Base-by-base conservation (phyloP, 805 yeast genomes). In the Grigorovia humatica region DNA sequence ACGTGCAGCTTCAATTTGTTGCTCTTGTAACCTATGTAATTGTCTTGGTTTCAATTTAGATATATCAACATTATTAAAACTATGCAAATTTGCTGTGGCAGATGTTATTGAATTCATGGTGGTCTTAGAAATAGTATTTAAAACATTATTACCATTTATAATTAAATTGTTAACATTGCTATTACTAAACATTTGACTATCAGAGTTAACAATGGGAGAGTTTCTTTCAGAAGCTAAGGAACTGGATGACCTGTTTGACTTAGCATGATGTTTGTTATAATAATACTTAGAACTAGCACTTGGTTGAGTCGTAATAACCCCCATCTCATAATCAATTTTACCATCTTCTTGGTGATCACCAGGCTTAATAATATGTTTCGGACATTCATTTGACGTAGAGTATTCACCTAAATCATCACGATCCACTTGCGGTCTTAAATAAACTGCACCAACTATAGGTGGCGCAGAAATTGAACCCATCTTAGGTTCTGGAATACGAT, bases 381-480 rank as follows among this genome's bases (percentile, higher is more conserved):
- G 76, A 53, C 74, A 70, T 13, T 73, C 72, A 35, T 68, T 67
- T n/a, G 79, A 74, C 15, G 78, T 68, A 0, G 81, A 72, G 59
- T 82, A 82, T 67, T 84, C 88, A 52, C 89, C 95, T 50, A 85
- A 76, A 62, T 91, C 96, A 63, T 89, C 96, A 53, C 82, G 82
- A 44, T 82, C 81, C 55, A 82, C 80, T 42, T 82, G 79, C 1
- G 88, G 86, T 55, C 93, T 79, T 55, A 83, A 70, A 67, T 87
- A 91, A 6, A 93, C 96, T 30, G 88, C 93, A 27, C 99, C 99
- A 41, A 86, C 80, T 20, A 89, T 67, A 12, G 99, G 98, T 12
- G 98, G 98, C 0, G 96, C 95, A 58, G 85, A 82, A 55, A 83
- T 76, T 18, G 83, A 86, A 12, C 93, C 91, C 61, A 81, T 81